phyloP scores from a whole-genome alignment of 2,329 filamentous ascomycete species.

The Drechslera avenae region DNA sequence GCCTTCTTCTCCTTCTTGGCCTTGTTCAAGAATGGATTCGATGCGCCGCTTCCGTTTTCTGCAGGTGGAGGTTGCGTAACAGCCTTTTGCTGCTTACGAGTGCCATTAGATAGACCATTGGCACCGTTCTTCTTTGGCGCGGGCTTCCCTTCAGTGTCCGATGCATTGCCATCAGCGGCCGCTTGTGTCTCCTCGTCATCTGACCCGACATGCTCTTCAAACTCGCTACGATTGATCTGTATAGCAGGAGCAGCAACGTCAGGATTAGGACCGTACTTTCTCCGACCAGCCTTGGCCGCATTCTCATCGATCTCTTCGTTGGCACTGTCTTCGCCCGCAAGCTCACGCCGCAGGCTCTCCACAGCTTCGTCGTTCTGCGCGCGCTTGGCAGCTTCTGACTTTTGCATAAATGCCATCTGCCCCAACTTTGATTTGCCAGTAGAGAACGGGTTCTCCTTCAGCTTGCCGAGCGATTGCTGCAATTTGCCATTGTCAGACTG shows the following conservation, averaged over 20 bases:
- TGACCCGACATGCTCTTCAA: conserved; percentile 64
- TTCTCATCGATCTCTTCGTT: conserved; percentile 58
- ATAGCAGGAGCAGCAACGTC: conserved; percentile 41
- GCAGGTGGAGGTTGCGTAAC: background rate
- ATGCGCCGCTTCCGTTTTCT: conserved; percentile 13
- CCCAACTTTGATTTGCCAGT: conserved; percentile 70
- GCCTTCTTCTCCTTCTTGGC: conserved; percentile 37
- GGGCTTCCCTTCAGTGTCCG: conserved; percentile 5
- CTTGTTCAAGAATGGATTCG: conserved; percentile 44
- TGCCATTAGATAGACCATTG: conserved; percentile 20
- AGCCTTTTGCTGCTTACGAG: conserved; percentile 16
- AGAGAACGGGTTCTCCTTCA: conserved; percentile 56
- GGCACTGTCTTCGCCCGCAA: conserved; percentile 65
- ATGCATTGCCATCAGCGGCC: conserved; percentile 31
- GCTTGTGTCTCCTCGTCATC: conserved; percentile 47
- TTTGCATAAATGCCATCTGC: conserved; percentile 93
- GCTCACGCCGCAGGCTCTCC: conserved; percentile 65
- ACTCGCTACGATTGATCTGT: conserved; percentile 55
- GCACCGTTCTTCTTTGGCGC: conserved; percentile 14
- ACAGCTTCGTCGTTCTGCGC: conserved; percentile 78
- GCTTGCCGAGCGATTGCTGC: conserved; percentile 44
- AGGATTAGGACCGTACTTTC: conserved; percentile 65
- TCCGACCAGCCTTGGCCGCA: conserved; percentile 68
- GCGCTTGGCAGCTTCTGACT: conserved; percentile 78
- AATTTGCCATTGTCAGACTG: conserved; percentile 56